Base-by-base conservation (phyloP, 139 green algal species). In the Chlorella sp. region DNA sequence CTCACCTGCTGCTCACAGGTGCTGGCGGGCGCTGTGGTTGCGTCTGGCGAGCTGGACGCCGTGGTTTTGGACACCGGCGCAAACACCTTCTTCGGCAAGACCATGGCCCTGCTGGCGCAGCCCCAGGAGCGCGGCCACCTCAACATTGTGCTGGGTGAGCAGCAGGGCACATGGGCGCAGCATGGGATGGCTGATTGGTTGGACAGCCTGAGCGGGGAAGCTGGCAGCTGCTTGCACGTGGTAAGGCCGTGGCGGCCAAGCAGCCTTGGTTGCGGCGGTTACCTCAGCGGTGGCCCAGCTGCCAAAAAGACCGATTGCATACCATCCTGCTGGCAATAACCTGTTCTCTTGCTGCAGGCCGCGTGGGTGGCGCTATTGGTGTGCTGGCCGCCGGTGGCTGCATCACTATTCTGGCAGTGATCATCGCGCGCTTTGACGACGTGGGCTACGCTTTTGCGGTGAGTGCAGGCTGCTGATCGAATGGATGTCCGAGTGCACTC, bases 71-170 rank as follows among this genome's bases (percentile, higher is more conserved):
- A 90, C 21, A 97, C 91, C 18, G 93, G 91, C 32, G 32, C 85
- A 16, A 89, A 97, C 91, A 98, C 95, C 55, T 98, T 98, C 90
- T 96, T 98, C 85, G 93, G 92, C 28, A 92, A 93, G 47, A 93
- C 95, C n/a, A 93, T 94, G 68, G 84, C 91, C 1, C 89, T 98
- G 30, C 94, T 97, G 73, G 75, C 34, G 28, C 36, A 51, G 2
- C 76, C 65, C 65, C 57, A 88, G 47, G 72, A 88, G 76, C 36
- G 17, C 4, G 84, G 87, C n/a, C 87, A 94, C 72, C 90, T 94
- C 25, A 85, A 93, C 62, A 87, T 60, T 21, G 51, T 60, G 13
- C 13, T 60, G 90, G 91, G 87, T 91, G 47, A 68, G 30, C n/a
- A n/a, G 7, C 25, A 11, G 74, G 28, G 44, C n/a, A 9, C 44